Evolutionary conservation across 768 basidiomycete species (phyloP), one percentile per base, ranked within the genome.

Genomic region (Paxillus rubicundulus): DNA sequence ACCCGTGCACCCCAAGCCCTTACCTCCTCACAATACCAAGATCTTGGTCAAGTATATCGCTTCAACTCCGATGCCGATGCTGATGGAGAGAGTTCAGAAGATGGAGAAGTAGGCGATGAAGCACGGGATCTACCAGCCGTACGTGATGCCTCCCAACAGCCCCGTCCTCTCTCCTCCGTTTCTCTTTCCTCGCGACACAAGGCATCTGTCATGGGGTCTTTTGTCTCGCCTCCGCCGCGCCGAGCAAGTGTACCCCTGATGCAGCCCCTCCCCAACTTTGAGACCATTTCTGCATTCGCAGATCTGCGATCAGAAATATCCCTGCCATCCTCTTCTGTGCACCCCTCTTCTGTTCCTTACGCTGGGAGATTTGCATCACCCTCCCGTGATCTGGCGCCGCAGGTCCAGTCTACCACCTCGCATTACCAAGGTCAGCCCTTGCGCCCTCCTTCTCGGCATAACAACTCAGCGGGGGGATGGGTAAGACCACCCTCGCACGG

Each of bases 281-380:
- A 87, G 64, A 87, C 85, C 1, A 79, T 81, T 17, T 92, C 91
- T 34, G 86, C 87, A 9, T 92, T 91, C 58, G 78, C 76, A 3
- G 80, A 77, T 39, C 69, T 76, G 13, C 70, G 70, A 21, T 57
- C 75, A 14, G 42, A 72, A 9, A 52, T 71, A 4, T 70, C 77
- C 4, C 69, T 78, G 38, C 60, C 74, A 33, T 65, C 72, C 50
- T 64, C 70, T 27, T 67, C 73, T 36, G 56, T 68, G 47, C 74
- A 70, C 64, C 72, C 63, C 45, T 65, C 69, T 16, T 60, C 65
- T 40, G 70, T 69, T 34, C 67, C 76, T 13, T 74, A 74, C 58
- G 61, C 68, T 32, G 72, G 68, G 14, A 67, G 67, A 46, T 74
- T 71, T 54, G 68, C 73, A n/a, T 69, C 73, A 14, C 70, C 76